Evolutionary conservation across 2,329 filamentous ascomycete genomes (phyloP), one percentile per base, ranked within the genome.

Genomic region (Sodiomyces alkalinus): DNA sequence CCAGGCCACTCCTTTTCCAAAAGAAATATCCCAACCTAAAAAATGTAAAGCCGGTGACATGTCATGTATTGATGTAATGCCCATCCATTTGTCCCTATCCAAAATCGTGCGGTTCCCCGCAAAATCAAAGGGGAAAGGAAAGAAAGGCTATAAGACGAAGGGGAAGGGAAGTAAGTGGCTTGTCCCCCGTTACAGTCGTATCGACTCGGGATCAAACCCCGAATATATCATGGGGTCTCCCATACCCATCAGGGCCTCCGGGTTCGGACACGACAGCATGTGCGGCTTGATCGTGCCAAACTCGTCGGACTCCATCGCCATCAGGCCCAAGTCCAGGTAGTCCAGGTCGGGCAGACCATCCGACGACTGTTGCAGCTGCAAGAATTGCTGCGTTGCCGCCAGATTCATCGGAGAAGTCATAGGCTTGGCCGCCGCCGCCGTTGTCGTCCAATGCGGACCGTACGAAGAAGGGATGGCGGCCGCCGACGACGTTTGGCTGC

Each of bases 171-270:
- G n/a, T n/a, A n/a, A n/a, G n/a, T n/a, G n/a, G n/a, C n/a, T n/a
- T n/a, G n/a, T n/a, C 3, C 7, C 7, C 20, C 10, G 11, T 50
- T 39, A 61, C 25, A 61, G 42, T 34, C 55, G 44, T 43, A 62
- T 47, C 13, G 45, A 35, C 27, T 64, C 60, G 32, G 49, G 52
- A 32, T 65, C 62, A 41, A 60, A 68, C 24, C 62, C 60, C 3
- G 58, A 53, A 39, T 62, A 71, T 31, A 72, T 68, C 65, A 70
- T 70, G 1, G 67, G 65, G 35, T 72, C 67, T 12, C 57, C 60
- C 41, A 68, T 58, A 12, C 65, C 62, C 44, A 70, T 53, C 64
- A 71, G 71, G 6, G 64, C 60, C 24, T 68, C 64, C 1, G 62
- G 55, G 29, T 66, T 64, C 22, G 58, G 49, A 38, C 61, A 62